A percentile compares a stretch with the other conserved stretches of the same genome.
Evolutionary conservation across 2,329 filamentous ascomycete species (phyloP).

Genomic region (Clonostachys byssicola): DNA sequence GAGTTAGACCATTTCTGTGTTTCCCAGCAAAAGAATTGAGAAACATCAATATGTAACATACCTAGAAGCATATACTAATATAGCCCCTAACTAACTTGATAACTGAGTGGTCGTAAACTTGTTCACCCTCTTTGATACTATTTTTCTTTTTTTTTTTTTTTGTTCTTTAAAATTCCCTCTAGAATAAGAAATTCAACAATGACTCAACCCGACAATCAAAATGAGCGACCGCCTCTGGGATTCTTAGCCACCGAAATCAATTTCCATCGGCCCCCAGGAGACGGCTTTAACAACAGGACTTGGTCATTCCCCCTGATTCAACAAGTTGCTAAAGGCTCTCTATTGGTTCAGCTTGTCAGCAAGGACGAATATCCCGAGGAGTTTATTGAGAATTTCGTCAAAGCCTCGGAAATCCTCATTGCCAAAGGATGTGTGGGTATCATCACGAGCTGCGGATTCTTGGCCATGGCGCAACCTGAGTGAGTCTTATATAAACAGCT

Average conservation of each 20-base stretch:
- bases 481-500: slow-evolving; percentile 3
- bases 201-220: no score
- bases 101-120: no score
- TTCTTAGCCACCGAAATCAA: slow-evolving; percentile 27
- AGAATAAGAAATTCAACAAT: no score
- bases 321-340: slow-evolving; percentile 20
- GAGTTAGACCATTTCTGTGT: no score
- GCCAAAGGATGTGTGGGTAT: slow-evolving; percentile 25
- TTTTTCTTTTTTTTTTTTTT: no score
- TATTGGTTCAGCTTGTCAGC: slow-evolving; percentile 19
- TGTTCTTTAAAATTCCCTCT: no score
- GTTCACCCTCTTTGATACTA: no score
- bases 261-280: slow-evolving; percentile 25
- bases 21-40: no score
- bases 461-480: slow-evolving; percentile 26
- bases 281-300: slow-evolving; percentile 24
- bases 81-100: no score
- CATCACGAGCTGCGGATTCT: slow-evolving; percentile 32
- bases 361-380: slow-evolving; percentile 18
- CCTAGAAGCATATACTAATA: no score
- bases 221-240: slow-evolving; percentile 13
- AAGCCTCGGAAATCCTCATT: slow-evolving; percentile 21
- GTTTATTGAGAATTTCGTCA: slow-evolving; percentile 26
- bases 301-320: slow-evolving; percentile 30
- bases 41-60: no score